Evolutionary conservation across 768 basidiomycete genomes (phyloP).

Genomic region (Lactifluus echinatus): DNA sequence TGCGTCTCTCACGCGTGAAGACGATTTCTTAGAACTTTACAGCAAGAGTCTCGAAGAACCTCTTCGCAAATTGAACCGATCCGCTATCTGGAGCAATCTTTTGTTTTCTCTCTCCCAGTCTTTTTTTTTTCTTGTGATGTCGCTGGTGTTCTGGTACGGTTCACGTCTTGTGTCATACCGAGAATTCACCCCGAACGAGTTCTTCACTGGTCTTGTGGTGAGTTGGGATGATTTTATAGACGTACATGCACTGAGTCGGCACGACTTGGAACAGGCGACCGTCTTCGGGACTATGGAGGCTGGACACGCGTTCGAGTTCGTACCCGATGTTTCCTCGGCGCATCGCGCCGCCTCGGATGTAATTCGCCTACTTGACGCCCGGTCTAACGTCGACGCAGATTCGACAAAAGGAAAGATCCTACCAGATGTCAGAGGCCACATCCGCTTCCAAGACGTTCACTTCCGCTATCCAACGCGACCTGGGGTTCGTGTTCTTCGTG

Average conservation of each 20-base stretch:
- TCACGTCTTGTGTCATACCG: conserved; percentile 47
- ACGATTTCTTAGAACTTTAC: conserved; percentile 60
- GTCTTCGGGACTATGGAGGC: conserved; percentile 78
- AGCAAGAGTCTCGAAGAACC: conserved; percentile 66
- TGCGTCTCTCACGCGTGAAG: conserved; percentile 76
- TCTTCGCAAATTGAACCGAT: conserved; percentile 50
- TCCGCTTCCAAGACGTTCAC: conserved; percentile 65
- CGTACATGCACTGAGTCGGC: not conserved
- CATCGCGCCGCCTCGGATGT: conserved; percentile 65
- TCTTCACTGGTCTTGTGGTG: conserved; percentile 83
- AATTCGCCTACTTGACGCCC: conserved; percentile 59
- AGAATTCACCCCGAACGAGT: conserved; percentile 49
- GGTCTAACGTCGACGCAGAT: conserved; percentile 70
- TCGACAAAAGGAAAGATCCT: conserved; percentile 51
- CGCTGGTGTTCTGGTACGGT: conserved; percentile 74
- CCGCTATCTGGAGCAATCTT: conserved; percentile 50
- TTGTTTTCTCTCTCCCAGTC: conserved; percentile 69
- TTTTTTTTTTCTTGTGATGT: conserved; percentile 67
- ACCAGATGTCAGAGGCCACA: conserved; percentile 42
- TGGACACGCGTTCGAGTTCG: conserved; percentile 70
- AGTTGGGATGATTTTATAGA: conserved; percentile 17
- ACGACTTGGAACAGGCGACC: conserved; percentile 38
- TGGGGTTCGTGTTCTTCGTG: conserved; percentile 72
- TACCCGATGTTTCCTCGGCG: conserved; percentile 80
- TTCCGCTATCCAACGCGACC: conserved; percentile 87